Evolutionary conservation across 2,329 filamentous ascomycete genomes (phyloP), one percentile per base, ranked within the genome.

Genomic region (Penicillium crustosum): DNA sequence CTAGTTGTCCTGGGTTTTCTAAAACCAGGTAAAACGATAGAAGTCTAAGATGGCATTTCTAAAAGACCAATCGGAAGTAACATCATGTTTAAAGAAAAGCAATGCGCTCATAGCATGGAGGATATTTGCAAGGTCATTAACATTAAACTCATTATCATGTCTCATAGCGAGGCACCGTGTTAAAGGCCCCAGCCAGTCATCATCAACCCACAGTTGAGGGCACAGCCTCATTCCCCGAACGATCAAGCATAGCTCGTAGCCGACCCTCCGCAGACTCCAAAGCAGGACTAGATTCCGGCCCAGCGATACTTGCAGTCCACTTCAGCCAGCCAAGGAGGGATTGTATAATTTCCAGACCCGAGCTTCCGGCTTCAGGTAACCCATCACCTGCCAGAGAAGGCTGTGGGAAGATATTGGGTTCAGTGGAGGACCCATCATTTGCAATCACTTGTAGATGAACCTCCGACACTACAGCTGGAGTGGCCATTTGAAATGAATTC

Each of bases 381-480:
- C 33, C 21, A 35, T 49, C 23, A 13, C 35, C 39, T 1, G 6
- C 21, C 13, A 31, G 6, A 19, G 45, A 13, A 49, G 25, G n/a
- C 5, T 23, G 8, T n/a, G 27, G 15, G 43, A 54, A n/a, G 50
- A 43, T 15, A 9, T 33, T 15, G 21, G 49, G 7, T 55, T 52
- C 57, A 10, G 25, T 10, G 15, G 15, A 23, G 27, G 36, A 23
- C 8, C 49, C 39, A 25, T 51, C 65, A 36, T 70, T 66, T 15
- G 72, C 72, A 52, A 69, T 70, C 0, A 72, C 75, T 53, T 77
- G 73, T 8, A 77, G 60, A 55, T 71, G 68, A 10, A 75, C 66
- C 61, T 78, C 75, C 0, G 74, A 76, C 23, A 77, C 71, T 1
- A 78, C 61, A 21, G 76, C 73, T 2, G 72, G 69, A 2, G 75